Conservation (phyloP, 1,284 basidiomycete species). For the Sporisorium sorghi region DNA sequence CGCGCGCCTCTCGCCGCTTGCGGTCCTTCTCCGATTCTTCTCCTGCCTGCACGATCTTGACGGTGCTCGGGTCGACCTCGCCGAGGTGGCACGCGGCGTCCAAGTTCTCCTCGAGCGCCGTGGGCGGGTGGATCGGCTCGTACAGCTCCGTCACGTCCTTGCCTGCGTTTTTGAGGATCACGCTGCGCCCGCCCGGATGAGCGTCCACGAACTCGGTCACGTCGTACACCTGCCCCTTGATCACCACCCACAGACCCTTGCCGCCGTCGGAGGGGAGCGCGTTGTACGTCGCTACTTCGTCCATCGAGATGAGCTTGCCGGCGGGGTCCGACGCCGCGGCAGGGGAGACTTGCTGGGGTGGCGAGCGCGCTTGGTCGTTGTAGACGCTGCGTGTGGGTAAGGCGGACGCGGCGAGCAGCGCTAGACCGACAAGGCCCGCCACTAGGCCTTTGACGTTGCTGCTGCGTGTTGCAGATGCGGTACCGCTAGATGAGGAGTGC, state of each 20-base stretch:
- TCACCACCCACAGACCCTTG: slow-evolving; percentile 60
- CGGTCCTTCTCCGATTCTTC: slow-evolving; percentile 47
- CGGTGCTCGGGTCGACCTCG: slow-evolving; percentile 54
- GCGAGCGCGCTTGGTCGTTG: slow-evolving; percentile 26
- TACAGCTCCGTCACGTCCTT: slow-evolving; percentile 74
- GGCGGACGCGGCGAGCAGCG: slow-evolving; percentile 30
- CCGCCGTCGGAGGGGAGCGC: slow-evolving; percentile 48
- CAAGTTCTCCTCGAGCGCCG: slow-evolving; percentile 63
- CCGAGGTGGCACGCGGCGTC: slow-evolving; percentile 58
- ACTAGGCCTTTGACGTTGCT: slow-evolving; percentile 23
- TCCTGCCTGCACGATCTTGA: slow-evolving; percentile 43
- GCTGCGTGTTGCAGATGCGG: background rate
- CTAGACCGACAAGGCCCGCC: slow-evolving; percentile 39
- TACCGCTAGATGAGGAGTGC: slow-evolving; percentile 11
- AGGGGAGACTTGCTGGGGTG: slow-evolving; percentile 27
- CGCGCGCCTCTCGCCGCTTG: slow-evolving; percentile 36
- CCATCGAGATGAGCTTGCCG: slow-evolving; percentile 53
- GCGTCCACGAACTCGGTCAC: slow-evolving; percentile 83
- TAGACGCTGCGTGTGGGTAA: slow-evolving; percentile 21
- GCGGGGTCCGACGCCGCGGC: slow-evolving; percentile 33
- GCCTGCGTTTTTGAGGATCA: slow-evolving; percentile 83
- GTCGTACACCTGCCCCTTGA: slow-evolving; percentile 68
- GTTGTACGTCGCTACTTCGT: slow-evolving; percentile 59
- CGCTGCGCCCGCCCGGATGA: slow-evolving; percentile 83
- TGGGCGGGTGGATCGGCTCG: slow-evolving; percentile 66